Base-by-base conservation (phyloP, 768 basidiomycete genomes). In the Scleroderma bovista region DNA sequence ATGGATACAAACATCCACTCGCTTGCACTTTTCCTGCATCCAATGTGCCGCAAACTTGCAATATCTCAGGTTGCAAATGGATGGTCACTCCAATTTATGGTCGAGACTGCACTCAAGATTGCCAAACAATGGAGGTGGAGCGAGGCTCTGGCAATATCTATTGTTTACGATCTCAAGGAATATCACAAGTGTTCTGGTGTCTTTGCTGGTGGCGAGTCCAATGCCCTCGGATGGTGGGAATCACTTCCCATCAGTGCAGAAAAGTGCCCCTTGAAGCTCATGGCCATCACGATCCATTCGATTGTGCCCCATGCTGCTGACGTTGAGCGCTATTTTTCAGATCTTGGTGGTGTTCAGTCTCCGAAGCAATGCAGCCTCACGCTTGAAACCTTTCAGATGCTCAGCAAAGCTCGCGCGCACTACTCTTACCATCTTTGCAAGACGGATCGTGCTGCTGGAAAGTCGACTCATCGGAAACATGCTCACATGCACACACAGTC, bases 1-100 rank as follows among this genome's bases (percentile, higher is more conserved):
- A 70, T 71, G 60, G 64, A 69, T 48, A 72, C 64, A 3, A 51
- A 62, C 26, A 24, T 63, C 9, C 67, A 72, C 47, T 60, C 47
- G 8, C 60, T 72, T 22, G 59, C 67, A 0, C 56, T 73, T 0
- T 72, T 64, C 47, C 60, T 72, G 4, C 69, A 71, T 47, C 69
- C 66, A 3, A 48, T 67, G 23, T 73, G 68, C 51, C 53, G 60
- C 23, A 64, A 62, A 49, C 68, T 73, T 29, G 67, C 71, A 3
- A 62, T 68, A 22, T 61, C 55, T 0, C 40, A 62, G 19, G 55
- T 49, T 0, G 48, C 47, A 1, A 57, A 60, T 41, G 58, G 54
- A 0, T 57, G 51, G 9, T 44, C 57, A 1, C 50, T 66, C 38
- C 36, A 62, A 6, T 55, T 54, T 37, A 60, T 62, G 52, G 37